Evolutionary conservation across 1,284 basidiomycete species (phyloP).

Genomic region (Sporisorium iseilematis-ciliati): DNA sequence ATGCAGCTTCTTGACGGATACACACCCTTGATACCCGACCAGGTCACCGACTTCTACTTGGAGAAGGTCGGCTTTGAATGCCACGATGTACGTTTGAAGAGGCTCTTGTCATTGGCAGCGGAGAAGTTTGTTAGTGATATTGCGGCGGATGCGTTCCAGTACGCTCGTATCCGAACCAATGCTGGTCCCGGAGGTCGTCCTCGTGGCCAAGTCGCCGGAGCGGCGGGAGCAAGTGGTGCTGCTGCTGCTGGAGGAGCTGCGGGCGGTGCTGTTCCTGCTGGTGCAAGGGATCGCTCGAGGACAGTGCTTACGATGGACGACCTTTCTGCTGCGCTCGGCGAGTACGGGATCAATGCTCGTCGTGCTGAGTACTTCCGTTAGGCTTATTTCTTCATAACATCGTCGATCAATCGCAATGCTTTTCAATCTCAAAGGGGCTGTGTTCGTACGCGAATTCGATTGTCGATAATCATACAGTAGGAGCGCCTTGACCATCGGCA

Average conservation of each 20-base stretch:
- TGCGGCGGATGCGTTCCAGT: conserved; percentile 95
- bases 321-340: conserved; percentile 86
- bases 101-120: conserved; percentile 91
- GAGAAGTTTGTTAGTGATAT: conserved; percentile 99
- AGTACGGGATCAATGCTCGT: conserved; percentile 78
- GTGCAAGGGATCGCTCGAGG: conserved; percentile 80
- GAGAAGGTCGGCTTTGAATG: conserved; percentile 96
- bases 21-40: conserved; percentile 95
- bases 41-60: conserved; percentile 97
- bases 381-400: conserved; percentile 6
- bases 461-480: conserved; percentile 2
- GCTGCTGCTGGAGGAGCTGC: conserved; percentile 27
- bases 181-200: conserved; percentile 71
- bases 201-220: conserved; percentile 38
- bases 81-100: conserved; percentile 80
- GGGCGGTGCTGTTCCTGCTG: conserved; percentile 16
- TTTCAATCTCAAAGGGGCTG: background rate
- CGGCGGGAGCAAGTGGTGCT: conserved; percentile 16
- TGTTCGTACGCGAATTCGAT: background rate
- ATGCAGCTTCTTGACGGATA: conserved; percentile 96
- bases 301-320: conserved; percentile 99
- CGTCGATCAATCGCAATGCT: conserved; percentile 1
- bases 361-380: conserved; percentile 68
- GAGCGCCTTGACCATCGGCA: background rate
- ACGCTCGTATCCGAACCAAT: conserved; percentile 87